A percentile compares a stretch with the other conserved stretches of the same genome.
phyloP scores from a whole-genome alignment of 345 rosid genomes.

The Eucalyptus pauciflora region DNA sequence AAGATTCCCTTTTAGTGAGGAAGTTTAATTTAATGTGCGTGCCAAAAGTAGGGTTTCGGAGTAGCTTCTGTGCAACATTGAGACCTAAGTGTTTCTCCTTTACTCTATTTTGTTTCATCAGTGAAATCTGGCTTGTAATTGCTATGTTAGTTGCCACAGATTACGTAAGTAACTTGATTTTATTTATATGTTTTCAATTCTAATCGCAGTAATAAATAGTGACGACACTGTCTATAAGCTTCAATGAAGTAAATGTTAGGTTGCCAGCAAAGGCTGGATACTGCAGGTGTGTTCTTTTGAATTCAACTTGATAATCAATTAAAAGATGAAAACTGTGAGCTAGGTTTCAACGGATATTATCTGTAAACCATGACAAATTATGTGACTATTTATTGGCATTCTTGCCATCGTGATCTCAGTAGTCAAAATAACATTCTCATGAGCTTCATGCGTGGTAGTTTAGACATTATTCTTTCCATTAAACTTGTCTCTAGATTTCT shows the following conservation, averaged over 20 bases:
- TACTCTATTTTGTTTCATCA: not conserved
- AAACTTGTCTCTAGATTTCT: not conserved
- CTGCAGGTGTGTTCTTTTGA: not conserved
- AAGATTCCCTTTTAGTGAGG: not conserved
- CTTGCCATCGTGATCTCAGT: not conserved
- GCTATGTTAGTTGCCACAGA: not conserved
- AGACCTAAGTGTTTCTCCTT: not conserved
- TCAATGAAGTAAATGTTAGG: not conserved
- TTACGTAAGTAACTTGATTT: not conserved
- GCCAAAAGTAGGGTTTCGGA: not conserved
- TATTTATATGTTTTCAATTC: not conserved
- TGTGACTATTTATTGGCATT: not conserved
- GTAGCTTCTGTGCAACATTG: not conserved
- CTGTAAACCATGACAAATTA: not conserved
- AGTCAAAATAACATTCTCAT: not conserved
- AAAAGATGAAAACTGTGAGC: not conserved
- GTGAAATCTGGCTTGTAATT: not conserved
- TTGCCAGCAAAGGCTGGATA: not conserved
- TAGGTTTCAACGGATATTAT: not conserved
- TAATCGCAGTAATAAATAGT: not conserved
- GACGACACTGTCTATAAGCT: not conserved
- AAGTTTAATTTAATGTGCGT: not conserved
- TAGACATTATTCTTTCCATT: not conserved
- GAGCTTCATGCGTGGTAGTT: not conserved
- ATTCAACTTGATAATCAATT: not conserved